These are phyloP conservation scores for Cladobotryum mycophilum DNA, from an alignment of 2,329 filamentous ascomycete species.

Conservation along the genomic window DNA sequence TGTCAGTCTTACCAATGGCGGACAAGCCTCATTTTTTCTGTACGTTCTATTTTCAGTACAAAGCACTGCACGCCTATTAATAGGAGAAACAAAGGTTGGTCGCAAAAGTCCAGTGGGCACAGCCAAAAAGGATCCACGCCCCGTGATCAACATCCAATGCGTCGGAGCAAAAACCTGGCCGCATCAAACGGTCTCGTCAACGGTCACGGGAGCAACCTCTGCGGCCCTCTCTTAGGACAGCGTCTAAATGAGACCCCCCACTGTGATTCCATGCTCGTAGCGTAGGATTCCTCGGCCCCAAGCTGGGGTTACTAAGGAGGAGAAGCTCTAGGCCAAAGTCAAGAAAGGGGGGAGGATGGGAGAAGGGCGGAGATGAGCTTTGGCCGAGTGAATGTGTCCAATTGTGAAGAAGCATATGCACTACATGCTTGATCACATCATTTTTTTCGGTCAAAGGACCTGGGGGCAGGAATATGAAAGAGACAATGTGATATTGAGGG, in stretches of 20 bases:
- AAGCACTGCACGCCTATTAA: no score
- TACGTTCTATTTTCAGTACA: no score
- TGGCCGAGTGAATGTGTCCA: constrained; percentile 4
- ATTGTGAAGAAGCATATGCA: constrained; percentile 2
- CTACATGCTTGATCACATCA: no score
- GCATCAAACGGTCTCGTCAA: not conserved
- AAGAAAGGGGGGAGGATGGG: not conserved
- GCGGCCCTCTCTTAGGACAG: not conserved
- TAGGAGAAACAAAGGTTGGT: no score
- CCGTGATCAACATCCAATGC: no score
- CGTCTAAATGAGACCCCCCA: not conserved
- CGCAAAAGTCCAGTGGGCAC: no score
- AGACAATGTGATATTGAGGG: not conserved
- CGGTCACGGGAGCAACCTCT: not conserved
- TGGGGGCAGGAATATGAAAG: not conserved
- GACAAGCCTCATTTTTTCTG: no score
- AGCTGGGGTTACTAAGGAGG: no score
- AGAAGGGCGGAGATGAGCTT: not conserved
- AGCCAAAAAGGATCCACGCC: no score
- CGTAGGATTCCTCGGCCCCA: not conserved
- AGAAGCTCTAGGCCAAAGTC: not conserved
- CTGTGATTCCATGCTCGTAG: not conserved
- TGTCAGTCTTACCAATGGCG: no score
- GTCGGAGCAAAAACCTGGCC: not conserved
- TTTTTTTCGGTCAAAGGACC: no score